A percentile compares a stretch with the other conserved stretches of the same genome.
Conservation (phyloP, 2,329 filamentous ascomycete genomes). For the Annulohypoxylon truncatum region DNA sequence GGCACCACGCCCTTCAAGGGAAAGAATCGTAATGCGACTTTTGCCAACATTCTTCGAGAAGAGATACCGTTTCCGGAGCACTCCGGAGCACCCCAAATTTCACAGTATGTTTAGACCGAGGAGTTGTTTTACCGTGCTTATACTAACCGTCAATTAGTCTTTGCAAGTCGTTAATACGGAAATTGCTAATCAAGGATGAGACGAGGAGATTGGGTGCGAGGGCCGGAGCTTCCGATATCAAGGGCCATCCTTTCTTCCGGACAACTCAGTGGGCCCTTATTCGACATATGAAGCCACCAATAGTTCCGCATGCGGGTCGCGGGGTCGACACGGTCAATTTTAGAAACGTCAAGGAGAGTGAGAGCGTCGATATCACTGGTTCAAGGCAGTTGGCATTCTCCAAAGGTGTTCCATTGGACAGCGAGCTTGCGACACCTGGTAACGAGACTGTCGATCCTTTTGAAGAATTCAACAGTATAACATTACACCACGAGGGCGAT, state of each 20-base stretch:
- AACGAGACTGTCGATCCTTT: constrained; percentile 89
- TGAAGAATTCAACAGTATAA: constrained; percentile 98
- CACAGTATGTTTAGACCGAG: constrained; percentile 90
- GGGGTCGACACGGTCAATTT: constrained; percentile 97
- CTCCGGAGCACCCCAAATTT: constrained; percentile 83
- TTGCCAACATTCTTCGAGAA: constrained; percentile 95
- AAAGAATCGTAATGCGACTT: constrained; percentile 98
- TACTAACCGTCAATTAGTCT: constrained; percentile 66
- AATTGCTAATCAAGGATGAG: constrained; percentile 98
- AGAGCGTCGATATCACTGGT: constrained; percentile 86
- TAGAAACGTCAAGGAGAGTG: constrained; percentile 96
- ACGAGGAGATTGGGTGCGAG: constrained; percentile 91
- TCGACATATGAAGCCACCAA: constrained; percentile 97
- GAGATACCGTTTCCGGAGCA: constrained; percentile 97
- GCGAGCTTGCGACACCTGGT: constrained; percentile 84
- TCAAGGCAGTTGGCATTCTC: constrained; percentile 63
- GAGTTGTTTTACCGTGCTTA: constrained; percentile 58
- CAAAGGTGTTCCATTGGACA: constrained; percentile 88
- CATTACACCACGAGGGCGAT: constrained; percentile 94
- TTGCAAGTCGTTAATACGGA: constrained; percentile 96
- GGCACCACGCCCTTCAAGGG: constrained; percentile 99
- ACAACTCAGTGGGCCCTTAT: constrained; percentile 97
- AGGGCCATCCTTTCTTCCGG: constrained; percentile 94
- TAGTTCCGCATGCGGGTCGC: constrained; percentile 89
- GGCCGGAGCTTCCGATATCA: constrained; percentile 96